Evolutionary conservation across 352 stramenopile species (phyloP), one percentile per base, ranked within the genome.

Genomic region (Lagenidium giganteum): DNA sequence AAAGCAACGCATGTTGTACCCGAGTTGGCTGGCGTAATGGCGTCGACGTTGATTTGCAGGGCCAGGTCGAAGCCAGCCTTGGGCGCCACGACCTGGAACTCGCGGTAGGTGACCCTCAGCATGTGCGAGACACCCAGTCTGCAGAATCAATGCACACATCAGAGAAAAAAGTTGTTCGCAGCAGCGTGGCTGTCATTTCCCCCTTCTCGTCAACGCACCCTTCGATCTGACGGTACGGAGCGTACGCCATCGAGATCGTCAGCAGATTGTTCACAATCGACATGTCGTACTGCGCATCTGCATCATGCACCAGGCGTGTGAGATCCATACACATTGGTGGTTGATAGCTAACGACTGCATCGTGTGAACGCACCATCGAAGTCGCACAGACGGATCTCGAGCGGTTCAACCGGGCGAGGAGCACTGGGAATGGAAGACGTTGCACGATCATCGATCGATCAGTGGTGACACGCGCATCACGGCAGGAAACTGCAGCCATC

Each of bases 231-330:
- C 87, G 84, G 62, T 78, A 88, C 11, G 78, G 78, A 33, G 77
- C 68, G 47, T 93, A 93, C 34, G 72, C 70, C 53, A 93, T 73
- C 18, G 77, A 89, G 44, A 93, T 54, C 18, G 75, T 74, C 32
- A 93, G 52, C 47, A 61, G 51, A 50, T 73, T 82, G 48, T 78
- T 61, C 23, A 43, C 69, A 42, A 93, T 91, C 21, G 77, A 90
- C 46, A 90, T 52, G 44, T 88, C 73, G 54, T 90, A 89, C 59
- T 93, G 78, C 34, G 87, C 75, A 64, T 93, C 81, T 87, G 39
- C 45, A 64, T 12, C 44, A 12, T 8, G 27, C 26, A 39, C 24
- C 9, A 20, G 29, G 13, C n/a, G 32, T 20, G 26, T 4, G 7
- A 25, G n/a, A n/a, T n/a, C n/a, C n/a, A n/a, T n/a, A n/a, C n/a